Percentiles rank a stretch among this genome's conserved stretches.
These are phyloP conservation scores for Besnoitia besnoiti DNA, from an alignment of 169 alveolate genomes.

Conservation along the genomic window DNA sequence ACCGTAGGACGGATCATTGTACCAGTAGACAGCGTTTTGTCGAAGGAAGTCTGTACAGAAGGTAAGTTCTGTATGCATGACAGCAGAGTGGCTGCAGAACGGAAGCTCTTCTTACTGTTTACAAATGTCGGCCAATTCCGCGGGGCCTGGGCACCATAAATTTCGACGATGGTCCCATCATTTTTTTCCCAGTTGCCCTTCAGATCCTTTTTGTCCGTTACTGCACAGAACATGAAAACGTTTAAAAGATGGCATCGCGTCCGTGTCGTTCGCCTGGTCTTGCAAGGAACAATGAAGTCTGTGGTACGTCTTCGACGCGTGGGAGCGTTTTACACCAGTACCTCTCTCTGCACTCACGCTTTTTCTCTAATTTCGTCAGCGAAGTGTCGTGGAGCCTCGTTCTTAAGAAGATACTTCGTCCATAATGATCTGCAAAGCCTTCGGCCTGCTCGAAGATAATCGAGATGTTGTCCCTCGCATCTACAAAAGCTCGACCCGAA, in stretches of 20 bases:
- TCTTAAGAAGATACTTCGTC: constrained; percentile 73
- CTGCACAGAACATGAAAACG: not conserved
- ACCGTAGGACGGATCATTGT: constrained; percentile 73
- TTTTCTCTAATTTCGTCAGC: constrained; percentile 23
- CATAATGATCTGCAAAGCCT: constrained; percentile 75
- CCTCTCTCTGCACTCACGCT: constrained; percentile 5
- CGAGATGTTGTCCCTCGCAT: constrained; percentile 75
- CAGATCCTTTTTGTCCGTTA: constrained; percentile 66
- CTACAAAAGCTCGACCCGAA: constrained; percentile 69
- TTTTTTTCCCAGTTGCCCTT: constrained; percentile 76
- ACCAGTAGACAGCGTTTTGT: constrained; percentile 70
- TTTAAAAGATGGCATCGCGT: not conserved
- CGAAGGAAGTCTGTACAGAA: constrained; percentile 41
- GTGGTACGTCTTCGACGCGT: too few species aligned
- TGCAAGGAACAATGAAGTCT: not conserved
- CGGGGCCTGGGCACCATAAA: constrained; percentile 36
- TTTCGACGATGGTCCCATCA: constrained; percentile 73
- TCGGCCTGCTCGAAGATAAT: constrained; percentile 75
- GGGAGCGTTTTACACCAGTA: not conserved
- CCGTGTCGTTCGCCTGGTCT: not conserved
- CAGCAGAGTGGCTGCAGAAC: not conserved
- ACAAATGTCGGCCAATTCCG: constrained; percentile 43
- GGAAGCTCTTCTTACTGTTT: not conserved
- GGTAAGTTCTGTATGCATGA: not conserved
- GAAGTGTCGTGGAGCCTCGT: constrained; percentile 71